phyloP scores from a whole-genome alignment of 1,284 basidiomycete genomes.

The Trichosporon sp. region DNA sequence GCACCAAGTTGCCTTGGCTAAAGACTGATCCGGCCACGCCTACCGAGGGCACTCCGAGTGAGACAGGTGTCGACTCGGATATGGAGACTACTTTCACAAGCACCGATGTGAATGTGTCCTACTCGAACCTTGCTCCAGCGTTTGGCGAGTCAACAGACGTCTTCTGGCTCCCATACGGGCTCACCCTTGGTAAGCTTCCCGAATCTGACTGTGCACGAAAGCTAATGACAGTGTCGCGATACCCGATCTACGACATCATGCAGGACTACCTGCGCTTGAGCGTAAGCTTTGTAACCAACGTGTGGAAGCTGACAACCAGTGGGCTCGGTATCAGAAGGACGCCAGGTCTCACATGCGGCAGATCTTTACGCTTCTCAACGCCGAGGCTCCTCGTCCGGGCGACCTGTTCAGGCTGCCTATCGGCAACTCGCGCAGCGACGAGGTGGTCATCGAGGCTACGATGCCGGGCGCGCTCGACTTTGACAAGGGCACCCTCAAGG shows the following conservation, averaged over 20 bases:
- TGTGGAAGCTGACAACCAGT: conserved; percentile 52
- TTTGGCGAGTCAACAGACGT: conserved; percentile 61
- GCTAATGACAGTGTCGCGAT: conserved; percentile 63
- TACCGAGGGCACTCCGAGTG: conserved; percentile 53
- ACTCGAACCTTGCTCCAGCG: conserved; percentile 20
- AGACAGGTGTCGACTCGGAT: conserved; percentile 64
- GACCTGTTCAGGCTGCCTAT: conserved; percentile 50
- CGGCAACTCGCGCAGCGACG: conserved; percentile 26
- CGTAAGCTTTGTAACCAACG: conserved; percentile 17
- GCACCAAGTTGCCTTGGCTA: conserved; percentile 12
- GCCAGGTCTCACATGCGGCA: conserved; percentile 49
- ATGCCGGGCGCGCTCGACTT: conserved; percentile 51
- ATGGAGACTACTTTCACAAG: conserved; percentile 24
- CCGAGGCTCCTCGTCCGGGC: conserved; percentile 77
- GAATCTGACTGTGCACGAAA: not conserved
- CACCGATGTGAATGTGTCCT: conserved; percentile 13
- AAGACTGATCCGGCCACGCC: not conserved
- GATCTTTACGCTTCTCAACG: conserved; percentile 47
- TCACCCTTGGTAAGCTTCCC: conserved; percentile 53
- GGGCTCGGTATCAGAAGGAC: conserved; percentile 88
- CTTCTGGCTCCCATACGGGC: conserved; percentile 85
- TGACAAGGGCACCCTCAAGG: conserved; percentile 45
- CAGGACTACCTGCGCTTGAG: conserved; percentile 78
- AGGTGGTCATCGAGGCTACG: conserved; percentile 32
- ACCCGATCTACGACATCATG: conserved; percentile 88